These are phyloP conservation scores for Graphilbum fragrans DNA, from an alignment of 2,329 filamentous ascomycete genomes.

Conservation along the genomic window DNA sequence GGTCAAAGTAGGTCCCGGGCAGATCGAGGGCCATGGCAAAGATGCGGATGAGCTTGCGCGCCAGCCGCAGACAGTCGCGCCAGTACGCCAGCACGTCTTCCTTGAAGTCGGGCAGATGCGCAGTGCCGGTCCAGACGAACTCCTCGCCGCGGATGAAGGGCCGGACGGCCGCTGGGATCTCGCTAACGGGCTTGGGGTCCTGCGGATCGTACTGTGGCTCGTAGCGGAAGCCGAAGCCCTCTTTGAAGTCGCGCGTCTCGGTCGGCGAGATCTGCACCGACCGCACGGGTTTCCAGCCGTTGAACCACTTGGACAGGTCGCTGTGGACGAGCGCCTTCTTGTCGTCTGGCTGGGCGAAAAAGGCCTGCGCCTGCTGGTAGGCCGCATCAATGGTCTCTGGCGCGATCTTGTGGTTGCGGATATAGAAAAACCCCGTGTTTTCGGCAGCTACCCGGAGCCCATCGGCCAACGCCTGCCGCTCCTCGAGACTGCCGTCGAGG, in stretches of 20 bases:
- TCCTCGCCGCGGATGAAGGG: conserved; percentile 5
- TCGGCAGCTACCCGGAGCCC: neutral
- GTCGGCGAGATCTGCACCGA: neutral
- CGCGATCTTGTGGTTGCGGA: neutral
- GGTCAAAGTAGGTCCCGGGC: conserved; percentile 21
- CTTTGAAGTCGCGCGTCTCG: neutral
- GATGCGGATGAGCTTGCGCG: conserved; percentile 8
- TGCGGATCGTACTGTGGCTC: neutral
- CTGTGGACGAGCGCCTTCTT: neutral
- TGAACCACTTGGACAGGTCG: neutral
- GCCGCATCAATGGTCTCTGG: neutral
- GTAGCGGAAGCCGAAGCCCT: neutral
- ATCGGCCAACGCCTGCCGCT: neutral
- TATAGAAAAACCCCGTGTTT: neutral
- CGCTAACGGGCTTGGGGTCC: neutral
- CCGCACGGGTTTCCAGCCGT: neutral
- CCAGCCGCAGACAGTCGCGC: conserved; percentile 6
- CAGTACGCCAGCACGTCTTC: conserved; percentile 9
- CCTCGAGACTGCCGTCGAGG: neutral
- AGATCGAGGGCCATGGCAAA: conserved; percentile 10
- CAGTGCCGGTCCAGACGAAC: conserved; percentile 11
- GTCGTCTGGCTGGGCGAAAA: neutral
- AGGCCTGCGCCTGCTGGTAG: neutral
- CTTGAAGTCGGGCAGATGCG: conserved; percentile 8
- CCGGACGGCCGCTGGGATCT: conserved; percentile 2